These are phyloP conservation scores for Leccinum solheimii DNA, from an alignment of 1,284 basidiomycete genomes.

Conservation along the genomic window DNA sequence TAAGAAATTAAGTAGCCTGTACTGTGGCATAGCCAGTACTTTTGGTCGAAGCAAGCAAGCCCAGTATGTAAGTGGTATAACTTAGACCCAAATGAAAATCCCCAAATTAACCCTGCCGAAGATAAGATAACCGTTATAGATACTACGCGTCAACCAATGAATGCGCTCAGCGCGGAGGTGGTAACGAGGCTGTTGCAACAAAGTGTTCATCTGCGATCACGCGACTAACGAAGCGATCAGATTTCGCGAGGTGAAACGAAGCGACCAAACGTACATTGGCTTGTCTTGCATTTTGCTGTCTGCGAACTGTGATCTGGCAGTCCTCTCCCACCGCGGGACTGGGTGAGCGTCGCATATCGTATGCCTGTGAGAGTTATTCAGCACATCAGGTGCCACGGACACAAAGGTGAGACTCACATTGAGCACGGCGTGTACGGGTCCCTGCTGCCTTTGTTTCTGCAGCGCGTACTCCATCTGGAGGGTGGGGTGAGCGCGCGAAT, in stretches of 20 bases:
- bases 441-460: constrained; percentile 35
- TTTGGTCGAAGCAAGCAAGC: constrained; percentile 18
- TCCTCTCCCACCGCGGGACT: constrained; percentile 33
- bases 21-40: constrained; percentile 22
- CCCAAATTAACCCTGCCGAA: constrained; percentile 26
- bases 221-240: constrained; percentile 29
- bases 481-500: constrained; percentile 7
- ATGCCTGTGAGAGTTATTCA: constrained; percentile 25
- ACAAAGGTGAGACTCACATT: constrained; percentile 19
- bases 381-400: constrained; percentile 1
- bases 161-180: constrained; percentile 28
- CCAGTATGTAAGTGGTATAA: constrained; percentile 27
- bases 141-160: constrained; percentile 14
- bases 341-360: constrained; percentile 33
- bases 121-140: constrained; percentile 22
- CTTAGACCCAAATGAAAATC: constrained; percentile 26
- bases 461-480: constrained; percentile 34
- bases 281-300: constrained; percentile 31
- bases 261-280: constrained; percentile 17
- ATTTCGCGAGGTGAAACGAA: not conserved
- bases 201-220: constrained; percentile 31
- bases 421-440: constrained; percentile 25
- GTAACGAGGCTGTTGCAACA: constrained; percentile 9
- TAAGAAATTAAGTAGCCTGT: constrained; percentile 17
- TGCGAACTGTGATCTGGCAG: constrained; percentile 34